Evolutionary conservation across 768 basidiomycete genomes (phyloP).

Genomic region (Candolleomyces efflorescens): DNA sequence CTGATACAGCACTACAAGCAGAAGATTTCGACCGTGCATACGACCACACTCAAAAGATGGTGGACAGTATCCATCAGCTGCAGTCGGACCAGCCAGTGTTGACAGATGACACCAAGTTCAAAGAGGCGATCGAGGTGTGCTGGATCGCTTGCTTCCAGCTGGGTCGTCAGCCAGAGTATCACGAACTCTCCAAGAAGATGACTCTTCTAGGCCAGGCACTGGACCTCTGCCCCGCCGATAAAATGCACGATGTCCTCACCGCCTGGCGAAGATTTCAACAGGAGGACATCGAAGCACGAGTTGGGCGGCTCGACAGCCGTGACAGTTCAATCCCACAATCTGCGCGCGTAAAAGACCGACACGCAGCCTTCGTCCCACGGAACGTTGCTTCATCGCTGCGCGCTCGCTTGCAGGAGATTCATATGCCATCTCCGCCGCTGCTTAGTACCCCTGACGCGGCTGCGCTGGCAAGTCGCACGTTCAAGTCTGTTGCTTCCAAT

Average conservation of each 20-base stretch:
- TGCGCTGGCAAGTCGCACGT: constrained; percentile 74
- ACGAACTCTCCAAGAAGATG: constrained; percentile 63
- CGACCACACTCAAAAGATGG: constrained; percentile 69
- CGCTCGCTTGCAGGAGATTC: constrained; percentile 59
- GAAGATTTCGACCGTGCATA: constrained; percentile 78
- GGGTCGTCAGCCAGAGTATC: constrained; percentile 75
- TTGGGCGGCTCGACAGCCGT: constrained; percentile 27
- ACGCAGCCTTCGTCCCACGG: constrained; percentile 17
- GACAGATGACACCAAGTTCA: constrained; percentile 35
- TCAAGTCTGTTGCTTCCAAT: constrained; percentile 71
- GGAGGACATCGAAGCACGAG: constrained; percentile 52
- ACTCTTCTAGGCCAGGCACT: constrained; percentile 75
- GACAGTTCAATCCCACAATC: constrained; percentile 11
- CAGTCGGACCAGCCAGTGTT: constrained; percentile 26
- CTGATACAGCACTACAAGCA: constrained; percentile 77
- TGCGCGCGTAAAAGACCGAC: constrained; percentile 7
- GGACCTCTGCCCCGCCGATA: constrained; percentile 80
- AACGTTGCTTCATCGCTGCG: constrained; percentile 52
- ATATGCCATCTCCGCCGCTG: constrained; percentile 64
- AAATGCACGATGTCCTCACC: constrained; percentile 70
- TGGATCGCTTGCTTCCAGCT: constrained; percentile 91
- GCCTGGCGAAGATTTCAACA: constrained; percentile 75
- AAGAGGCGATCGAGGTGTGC: constrained; percentile 73
- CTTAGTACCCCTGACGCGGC: constrained; percentile 75
- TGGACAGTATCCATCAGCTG: constrained; percentile 53